These are phyloP conservation scores for Fusarium sp. DNA, from an alignment of 2,329 filamentous ascomycete genomes.

Conservation along the genomic window DNA sequence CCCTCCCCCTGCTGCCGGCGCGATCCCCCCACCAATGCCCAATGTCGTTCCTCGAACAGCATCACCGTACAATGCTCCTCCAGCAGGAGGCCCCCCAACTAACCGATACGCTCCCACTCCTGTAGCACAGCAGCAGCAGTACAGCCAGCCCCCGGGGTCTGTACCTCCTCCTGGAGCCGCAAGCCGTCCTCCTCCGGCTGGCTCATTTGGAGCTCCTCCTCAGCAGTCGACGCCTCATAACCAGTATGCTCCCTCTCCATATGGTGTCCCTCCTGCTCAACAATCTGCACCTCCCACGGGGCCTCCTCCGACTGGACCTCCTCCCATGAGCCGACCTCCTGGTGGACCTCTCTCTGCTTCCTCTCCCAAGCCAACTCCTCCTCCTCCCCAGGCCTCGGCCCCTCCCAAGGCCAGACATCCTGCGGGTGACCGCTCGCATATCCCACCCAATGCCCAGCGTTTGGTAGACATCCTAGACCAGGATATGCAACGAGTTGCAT, in stretches of 20 bases:
- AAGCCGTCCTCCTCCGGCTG: conserved; percentile 59
- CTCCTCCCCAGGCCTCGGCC: conserved; percentile 58
- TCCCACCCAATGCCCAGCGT: conserved; percentile 78
- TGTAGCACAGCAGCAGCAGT: conserved; percentile 60
- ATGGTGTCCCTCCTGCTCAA: conserved; percentile 50
- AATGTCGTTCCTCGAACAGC: conserved; percentile 76
- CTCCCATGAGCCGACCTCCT: conserved; percentile 49
- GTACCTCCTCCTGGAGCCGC: conserved; percentile 54
- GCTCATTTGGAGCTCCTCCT: conserved; percentile 56
- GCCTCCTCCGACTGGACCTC: conserved; percentile 51
- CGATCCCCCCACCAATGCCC: conserved; percentile 66
- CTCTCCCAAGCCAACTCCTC: conserved; percentile 52
- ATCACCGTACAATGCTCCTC: conserved; percentile 88
- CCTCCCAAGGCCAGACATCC: conserved; percentile 74
- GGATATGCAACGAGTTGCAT: conserved; percentile 90
- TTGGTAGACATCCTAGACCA: conserved; percentile 83
- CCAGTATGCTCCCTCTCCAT: conserved; percentile 71
- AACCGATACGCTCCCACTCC: conserved; percentile 81
- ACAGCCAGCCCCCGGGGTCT: conserved; percentile 55
- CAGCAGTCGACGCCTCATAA: conserved; percentile 59
- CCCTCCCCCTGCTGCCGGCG: conserved; percentile 73
- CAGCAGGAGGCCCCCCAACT: conserved; percentile 73
- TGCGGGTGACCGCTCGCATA: conserved; percentile 89
- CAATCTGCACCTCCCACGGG: conserved; percentile 53
- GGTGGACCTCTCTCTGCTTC: conserved; percentile 45